phyloP scores from a whole-genome alignment of 2,329 filamentous ascomycete species.

The Orbilia blumenaviensis region DNA sequence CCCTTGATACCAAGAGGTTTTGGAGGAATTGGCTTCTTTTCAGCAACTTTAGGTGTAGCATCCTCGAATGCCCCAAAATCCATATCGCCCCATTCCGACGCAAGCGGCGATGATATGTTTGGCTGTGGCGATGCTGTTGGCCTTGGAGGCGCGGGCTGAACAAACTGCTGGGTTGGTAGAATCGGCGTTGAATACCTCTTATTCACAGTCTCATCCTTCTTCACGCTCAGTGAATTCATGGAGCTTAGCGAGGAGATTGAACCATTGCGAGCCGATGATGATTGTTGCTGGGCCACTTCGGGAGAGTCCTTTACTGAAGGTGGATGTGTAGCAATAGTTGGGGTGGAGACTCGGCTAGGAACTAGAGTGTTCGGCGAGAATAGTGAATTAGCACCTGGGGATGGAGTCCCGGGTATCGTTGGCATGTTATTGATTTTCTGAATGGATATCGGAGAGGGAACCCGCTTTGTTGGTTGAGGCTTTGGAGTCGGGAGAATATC shows the following conservation, averaged over 20 bases:
- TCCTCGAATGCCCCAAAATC: slow-evolving; percentile 50
- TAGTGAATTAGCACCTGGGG: slow-evolving; percentile 25
- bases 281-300: slow-evolving; percentile 4
- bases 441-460: slow-evolving; percentile 44
- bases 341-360: slow-evolving; percentile 25
- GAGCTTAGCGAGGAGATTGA: slow-evolving; percentile 23
- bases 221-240: slow-evolving; percentile 8
- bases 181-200: slow-evolving; percentile 28
- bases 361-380: slow-evolving; percentile 38
- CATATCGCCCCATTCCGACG: slow-evolving; percentile 36
- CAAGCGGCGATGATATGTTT: slow-evolving; percentile 30
- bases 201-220: slow-evolving; percentile 19
- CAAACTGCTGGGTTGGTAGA: slow-evolving; percentile 24
- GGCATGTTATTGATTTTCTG: slow-evolving; percentile 34
- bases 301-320: background rate
- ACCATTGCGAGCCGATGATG: background rate
- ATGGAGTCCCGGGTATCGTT: slow-evolving; percentile 43
- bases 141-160: slow-evolving; percentile 11
- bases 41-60: slow-evolving; percentile 16
- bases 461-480: slow-evolving; percentile 1
- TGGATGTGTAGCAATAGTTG: slow-evolving; percentile 17
- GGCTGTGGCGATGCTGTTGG: slow-evolving; percentile 10
- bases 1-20: background rate
- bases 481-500: slow-evolving; percentile 33
- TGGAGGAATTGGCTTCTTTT: background rate